Evolutionary conservation across 306 rosid genomes (phyloP).

Genomic region (Argentina anserina): DNA sequence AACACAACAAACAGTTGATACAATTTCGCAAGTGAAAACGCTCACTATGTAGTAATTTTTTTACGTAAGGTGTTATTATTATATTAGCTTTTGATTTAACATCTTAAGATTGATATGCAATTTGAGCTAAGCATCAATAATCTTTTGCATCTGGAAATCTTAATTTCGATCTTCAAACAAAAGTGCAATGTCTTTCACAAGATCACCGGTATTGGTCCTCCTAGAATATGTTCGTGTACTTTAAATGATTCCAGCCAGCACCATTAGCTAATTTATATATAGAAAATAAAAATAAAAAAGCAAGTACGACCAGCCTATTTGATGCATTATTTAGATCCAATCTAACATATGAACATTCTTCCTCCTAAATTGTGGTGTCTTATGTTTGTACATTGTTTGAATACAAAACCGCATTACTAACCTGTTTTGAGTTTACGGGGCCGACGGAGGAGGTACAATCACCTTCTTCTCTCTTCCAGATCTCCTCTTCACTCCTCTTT

Average conservation of each 20-base stretch:
- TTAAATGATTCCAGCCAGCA: not conserved
- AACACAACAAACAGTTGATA: too few species aligned
- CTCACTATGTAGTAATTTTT: too few species aligned
- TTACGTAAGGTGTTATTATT: too few species aligned
- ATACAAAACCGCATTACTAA: too few species aligned
- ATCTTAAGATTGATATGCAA: too few species aligned
- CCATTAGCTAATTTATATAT: not conserved
- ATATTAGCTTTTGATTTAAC: not conserved
- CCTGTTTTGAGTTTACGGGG: too few species aligned
- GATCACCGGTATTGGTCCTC: not conserved
- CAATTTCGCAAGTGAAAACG: too few species aligned
- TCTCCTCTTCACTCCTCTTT: too few species aligned
- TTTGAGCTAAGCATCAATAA: not conserved
- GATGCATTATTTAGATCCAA: not conserved
- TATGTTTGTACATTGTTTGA: too few species aligned
- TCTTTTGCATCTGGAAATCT: not conserved
- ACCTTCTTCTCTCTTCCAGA: too few species aligned
- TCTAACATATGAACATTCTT: not conserved
- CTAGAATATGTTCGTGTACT: constrained; percentile 2
- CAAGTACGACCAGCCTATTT: not conserved
- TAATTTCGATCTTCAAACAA: not conserved
- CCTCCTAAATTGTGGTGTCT: not conserved
- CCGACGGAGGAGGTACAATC: too few species aligned
- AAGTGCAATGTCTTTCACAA: constrained; percentile 4
- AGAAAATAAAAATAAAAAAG: too few species aligned